Conservation (phyloP, 805 yeast genomes). For the Wickerhamomyces bisporus region DNA sequence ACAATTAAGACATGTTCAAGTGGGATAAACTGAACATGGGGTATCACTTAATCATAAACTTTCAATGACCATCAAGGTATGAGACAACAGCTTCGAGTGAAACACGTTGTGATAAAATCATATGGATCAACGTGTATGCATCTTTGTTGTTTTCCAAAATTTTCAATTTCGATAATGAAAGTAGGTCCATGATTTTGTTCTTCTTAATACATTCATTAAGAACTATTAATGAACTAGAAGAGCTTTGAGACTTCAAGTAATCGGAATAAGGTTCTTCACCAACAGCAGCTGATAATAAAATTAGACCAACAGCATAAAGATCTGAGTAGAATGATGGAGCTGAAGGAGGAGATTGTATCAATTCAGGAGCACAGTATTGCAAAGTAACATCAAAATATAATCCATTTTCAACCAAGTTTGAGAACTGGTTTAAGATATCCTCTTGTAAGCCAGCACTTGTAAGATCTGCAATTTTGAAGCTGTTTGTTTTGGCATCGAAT, state of each 20-base stretch:
- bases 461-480: constrained; percentile 43
- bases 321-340: constrained; percentile 36
- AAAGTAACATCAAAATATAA: constrained; percentile 29
- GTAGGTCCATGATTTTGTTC: constrained; percentile 28
- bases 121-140: constrained; percentile 19
- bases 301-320: constrained; percentile 41
- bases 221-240: constrained; percentile 24
- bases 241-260: constrained; percentile 4
- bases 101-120: constrained; percentile 26
- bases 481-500: constrained; percentile 16
- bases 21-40: not conserved
- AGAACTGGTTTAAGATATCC: constrained; percentile 14
- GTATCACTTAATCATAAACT: too few species aligned
- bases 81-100: constrained; percentile 17
- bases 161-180: constrained; percentile 22
- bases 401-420: constrained; percentile 19
- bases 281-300: constrained; percentile 39
- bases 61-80: not conserved
- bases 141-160: constrained; percentile 18
- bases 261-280: constrained; percentile 39
- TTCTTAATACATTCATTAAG: constrained; percentile 29
- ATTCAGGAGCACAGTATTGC: constrained; percentile 44
- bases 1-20: not conserved
- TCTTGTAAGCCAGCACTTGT: constrained; percentile 30
- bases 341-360: constrained; percentile 24